Evolutionary conservation across 148 eudicot genomes (phyloP).

Genomic region (Vaccinium corymbosum): DNA sequence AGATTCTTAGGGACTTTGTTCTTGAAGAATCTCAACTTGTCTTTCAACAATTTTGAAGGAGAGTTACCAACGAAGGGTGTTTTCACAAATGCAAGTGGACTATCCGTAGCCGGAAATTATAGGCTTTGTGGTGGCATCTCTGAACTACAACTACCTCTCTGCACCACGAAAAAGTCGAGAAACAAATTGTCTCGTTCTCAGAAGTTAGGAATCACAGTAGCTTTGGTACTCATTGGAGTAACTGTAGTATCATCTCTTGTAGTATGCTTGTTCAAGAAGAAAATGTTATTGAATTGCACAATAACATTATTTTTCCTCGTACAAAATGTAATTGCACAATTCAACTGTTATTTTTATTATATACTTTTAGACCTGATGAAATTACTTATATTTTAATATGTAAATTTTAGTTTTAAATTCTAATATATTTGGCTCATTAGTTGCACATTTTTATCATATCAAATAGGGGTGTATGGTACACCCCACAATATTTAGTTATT

Average conservation of each 20-base stretch:
- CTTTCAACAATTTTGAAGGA: background rate
- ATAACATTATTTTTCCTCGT: too few relatives aligned
- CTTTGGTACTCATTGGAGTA: background rate
- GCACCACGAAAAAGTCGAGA: background rate
- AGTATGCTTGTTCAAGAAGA: background rate
- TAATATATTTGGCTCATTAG: too few relatives aligned
- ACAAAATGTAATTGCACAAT: too few relatives aligned
- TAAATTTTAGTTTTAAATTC: too few relatives aligned
- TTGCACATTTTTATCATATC: too few relatives aligned
- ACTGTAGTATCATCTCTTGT: background rate
- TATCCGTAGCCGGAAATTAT: conserved; percentile 7
- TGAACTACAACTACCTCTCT: conserved; percentile 9
- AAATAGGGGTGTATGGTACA: too few relatives aligned
- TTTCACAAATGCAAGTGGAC: background rate
- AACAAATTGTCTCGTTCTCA: background rate
- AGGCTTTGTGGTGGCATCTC: conserved; percentile 17
- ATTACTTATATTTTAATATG: too few relatives aligned
- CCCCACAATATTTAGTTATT: too few relatives aligned
- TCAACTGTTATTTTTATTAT: too few relatives aligned
- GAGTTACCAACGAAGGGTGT: background rate
- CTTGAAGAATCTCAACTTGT: background rate
- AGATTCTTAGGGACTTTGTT: background rate
- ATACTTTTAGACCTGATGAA: too few relatives aligned
- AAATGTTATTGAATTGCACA: too few relatives aligned
- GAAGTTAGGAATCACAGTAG: background rate